Evolutionary conservation across 2,329 filamentous ascomycete genomes (phyloP), one percentile per base, ranked within the genome.

Genomic region (Cordyceps militaris): DNA sequence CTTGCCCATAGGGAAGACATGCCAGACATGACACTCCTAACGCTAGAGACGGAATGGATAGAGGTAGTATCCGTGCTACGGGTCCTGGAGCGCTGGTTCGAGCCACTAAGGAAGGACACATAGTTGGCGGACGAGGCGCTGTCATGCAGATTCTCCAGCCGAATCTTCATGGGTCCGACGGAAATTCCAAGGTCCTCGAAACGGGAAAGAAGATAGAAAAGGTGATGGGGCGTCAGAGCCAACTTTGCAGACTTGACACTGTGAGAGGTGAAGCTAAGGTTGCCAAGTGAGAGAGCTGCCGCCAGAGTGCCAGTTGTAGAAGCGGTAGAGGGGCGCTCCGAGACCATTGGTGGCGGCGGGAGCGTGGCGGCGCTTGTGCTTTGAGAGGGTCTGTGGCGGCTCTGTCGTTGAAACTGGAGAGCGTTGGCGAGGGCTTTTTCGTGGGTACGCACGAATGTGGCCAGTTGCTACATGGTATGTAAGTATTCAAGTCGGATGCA

Each of bases 351-450:
- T 6, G 82, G 76, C 42, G 77, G 75, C n/a, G 79, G 78, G 56
- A 77, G 75, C 53, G 79, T 73, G 57, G 83, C 76, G 28, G 82
- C 79, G 60, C 82, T 83, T 52, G 84, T 79, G 68, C 82, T 86
- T 66, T 86, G 83, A 13, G 87, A 85, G 57, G 83, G 74, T 64
- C 81, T 83, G 84, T 92, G 85, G 66, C 86, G 87, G 61, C 83
- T 77, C 67, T 89, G 86, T 71, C 87, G 87, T 57, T 72, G 71
- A 66, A 95, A 81, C 73, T 97, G 93, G 62, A 97, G 79, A 66
- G 93, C 93, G 77, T 97, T 97, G 70, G 94, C 94, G 62, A 99
- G 83, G 38, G 92, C 93, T 76, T 96, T 96, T 75, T 99, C 94
- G 78, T 99, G 91, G 57, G 91, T 96, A 62, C 92, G 91, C 74